Evolutionary conservation across 2,329 filamentous ascomycete species (phyloP).

Genomic region (Monilinia vaccinii-corymbosi): DNA sequence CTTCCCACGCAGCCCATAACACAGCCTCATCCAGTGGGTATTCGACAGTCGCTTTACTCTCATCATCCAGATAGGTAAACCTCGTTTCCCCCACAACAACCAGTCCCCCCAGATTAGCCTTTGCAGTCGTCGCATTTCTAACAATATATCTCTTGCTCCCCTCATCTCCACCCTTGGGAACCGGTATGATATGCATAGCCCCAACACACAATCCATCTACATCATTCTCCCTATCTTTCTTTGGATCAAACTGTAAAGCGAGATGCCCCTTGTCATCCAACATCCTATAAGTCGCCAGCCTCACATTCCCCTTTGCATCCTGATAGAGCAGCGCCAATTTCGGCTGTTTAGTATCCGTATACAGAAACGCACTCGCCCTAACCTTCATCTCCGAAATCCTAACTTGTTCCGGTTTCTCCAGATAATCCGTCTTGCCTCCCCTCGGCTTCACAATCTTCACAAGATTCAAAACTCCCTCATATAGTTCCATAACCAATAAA

Average conservation of each 20-base stretch:
- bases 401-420: constrained; percentile 52
- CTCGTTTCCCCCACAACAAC: constrained; percentile 72
- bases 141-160: constrained; percentile 52
- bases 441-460: constrained; percentile 48
- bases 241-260: constrained; percentile 43
- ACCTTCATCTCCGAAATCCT: constrained; percentile 60
- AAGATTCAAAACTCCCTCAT: constrained; percentile 58
- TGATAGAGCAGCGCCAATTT: constrained; percentile 57
- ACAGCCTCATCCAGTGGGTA: constrained; percentile 62
- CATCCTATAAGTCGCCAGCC: constrained; percentile 49
- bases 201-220: constrained; percentile 45
- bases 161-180: constrained; percentile 45
- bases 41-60: constrained; percentile 57
- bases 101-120: constrained; percentile 57
- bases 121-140: constrained; percentile 39
- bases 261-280: constrained; percentile 48
- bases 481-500: constrained; percentile 58
- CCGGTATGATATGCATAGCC: constrained; percentile 53
- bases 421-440: constrained; percentile 43
- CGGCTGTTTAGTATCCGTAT: constrained; percentile 45
- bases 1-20: constrained; percentile 87
- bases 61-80: constrained; percentile 76
- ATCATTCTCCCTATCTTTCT: constrained; percentile 46
- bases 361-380: constrained; percentile 55
- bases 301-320: constrained; percentile 49